A percentile compares a stretch with the other conserved stretches of the same genome.
Evolutionary conservation across 345 rosid genomes (phyloP).

Genomic region (Lumnitzera littorea): DNA sequence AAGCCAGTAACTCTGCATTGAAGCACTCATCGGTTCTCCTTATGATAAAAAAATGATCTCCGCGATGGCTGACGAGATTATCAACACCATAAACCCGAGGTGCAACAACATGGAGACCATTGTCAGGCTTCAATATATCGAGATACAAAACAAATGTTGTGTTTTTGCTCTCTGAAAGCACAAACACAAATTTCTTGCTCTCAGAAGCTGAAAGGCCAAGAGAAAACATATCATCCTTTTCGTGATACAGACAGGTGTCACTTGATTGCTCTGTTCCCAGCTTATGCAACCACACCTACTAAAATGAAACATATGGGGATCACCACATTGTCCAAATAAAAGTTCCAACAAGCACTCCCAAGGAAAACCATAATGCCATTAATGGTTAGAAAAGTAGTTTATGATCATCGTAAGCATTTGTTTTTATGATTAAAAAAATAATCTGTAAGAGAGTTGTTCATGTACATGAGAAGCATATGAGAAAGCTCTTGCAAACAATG

Average conservation of each 20-base stretch:
- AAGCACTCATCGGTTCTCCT: constrained; percentile 69
- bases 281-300: constrained; percentile 86
- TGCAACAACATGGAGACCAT: constrained; percentile 67
- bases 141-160: constrained; percentile 61
- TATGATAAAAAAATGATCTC: constrained; percentile 69
- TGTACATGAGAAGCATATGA: too few species aligned
- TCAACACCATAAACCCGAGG: constrained; percentile 69
- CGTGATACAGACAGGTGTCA: constrained; percentile 79
- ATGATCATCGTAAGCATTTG: too few species aligned
- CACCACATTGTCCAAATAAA: background rate
- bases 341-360: background rate
- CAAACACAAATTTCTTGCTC: constrained; percentile 62
- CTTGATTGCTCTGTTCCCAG: constrained; percentile 62
- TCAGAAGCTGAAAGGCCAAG: constrained; percentile 64
- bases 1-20: constrained; percentile 77
- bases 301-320: constrained; percentile 9
- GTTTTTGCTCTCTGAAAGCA: constrained; percentile 65
- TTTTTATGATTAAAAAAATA: too few species aligned
- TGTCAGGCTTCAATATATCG: constrained; percentile 55
- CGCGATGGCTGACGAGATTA: constrained; percentile 67
- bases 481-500: too few species aligned
- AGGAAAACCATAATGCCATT: background rate
- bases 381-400: too few species aligned
- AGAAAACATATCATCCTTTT: constrained; percentile 82
- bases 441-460: too few species aligned